These are phyloP conservation scores for Aristolochia contorta DNA, from an alignment of 164 flowering plant genomes.

Conservation along the genomic window DNA sequence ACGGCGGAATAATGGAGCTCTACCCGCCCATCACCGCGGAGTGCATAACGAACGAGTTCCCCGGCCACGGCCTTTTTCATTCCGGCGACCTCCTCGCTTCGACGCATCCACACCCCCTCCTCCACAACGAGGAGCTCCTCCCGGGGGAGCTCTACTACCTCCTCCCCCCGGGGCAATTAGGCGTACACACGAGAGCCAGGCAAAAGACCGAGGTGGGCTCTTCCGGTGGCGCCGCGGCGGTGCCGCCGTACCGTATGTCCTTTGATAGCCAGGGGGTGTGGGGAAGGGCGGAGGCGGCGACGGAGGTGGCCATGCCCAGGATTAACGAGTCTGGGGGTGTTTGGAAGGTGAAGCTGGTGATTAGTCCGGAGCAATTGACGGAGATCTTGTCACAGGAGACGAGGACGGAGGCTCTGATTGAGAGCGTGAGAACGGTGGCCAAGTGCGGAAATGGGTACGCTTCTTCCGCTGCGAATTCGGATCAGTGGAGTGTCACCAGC, in stretches of 20 bases:
- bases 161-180: slow-evolving; percentile 36
- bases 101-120: slow-evolving; percentile 29
- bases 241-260: slow-evolving; percentile 76
- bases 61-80: slow-evolving; percentile 60
- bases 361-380: slow-evolving; percentile 54
- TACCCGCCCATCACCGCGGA: slow-evolving; percentile 46
- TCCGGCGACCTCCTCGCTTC: slow-evolving; percentile 40
- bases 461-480: slow-evolving; percentile 38
- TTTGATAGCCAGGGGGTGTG: slow-evolving; percentile 37
- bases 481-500: slow-evolving; percentile 67
- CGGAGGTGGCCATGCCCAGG: slow-evolving; percentile 24
- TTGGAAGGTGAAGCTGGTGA: slow-evolving; percentile 94
- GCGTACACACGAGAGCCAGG: slow-evolving; percentile 11
- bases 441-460: slow-evolving; percentile 45
- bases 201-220: slow-evolving; percentile 13
- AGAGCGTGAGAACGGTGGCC: slow-evolving; percentile 75
- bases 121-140: slow-evolving; percentile 42
- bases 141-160: slow-evolving; percentile 58
- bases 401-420: slow-evolving; percentile 58
- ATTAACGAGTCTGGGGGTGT: slow-evolving; percentile 28
- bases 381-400: slow-evolving; percentile 63
- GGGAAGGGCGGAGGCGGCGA: slow-evolving; percentile 28
- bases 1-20: slow-evolving; percentile 86
- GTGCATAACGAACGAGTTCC: slow-evolving; percentile 59
- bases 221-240: slow-evolving; percentile 1